phyloP scores from a whole-genome alignment of 768 basidiomycete species.

The Neoboletus brunneissimus region DNA sequence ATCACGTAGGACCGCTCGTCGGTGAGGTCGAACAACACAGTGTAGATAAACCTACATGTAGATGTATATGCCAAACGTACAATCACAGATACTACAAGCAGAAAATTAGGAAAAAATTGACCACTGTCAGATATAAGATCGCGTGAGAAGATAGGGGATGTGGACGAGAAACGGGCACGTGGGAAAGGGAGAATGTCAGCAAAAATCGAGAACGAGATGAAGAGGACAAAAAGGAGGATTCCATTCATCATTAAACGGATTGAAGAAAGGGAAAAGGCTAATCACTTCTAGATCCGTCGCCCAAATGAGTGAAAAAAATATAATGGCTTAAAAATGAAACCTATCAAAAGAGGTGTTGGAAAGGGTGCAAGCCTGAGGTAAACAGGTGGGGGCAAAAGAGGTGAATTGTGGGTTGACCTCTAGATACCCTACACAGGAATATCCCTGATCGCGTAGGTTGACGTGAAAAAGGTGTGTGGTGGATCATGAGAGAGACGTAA shows the following conservation, averaged over 20 bases:
- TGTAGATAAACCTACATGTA: constrained; percentile 3
- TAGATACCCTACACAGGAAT: background rate
- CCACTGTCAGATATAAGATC: background rate
- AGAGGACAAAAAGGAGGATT: background rate
- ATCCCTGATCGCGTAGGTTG: background rate
- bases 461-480: background rate
- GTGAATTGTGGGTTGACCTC: background rate
- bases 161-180: background rate
- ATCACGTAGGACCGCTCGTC: background rate
- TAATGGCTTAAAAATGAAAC: background rate
- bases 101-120: background rate
- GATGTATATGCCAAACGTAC: constrained; percentile 2
- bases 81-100: constrained; percentile 6
- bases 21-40: background rate
- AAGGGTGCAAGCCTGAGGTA: background rate
- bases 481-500: constrained; percentile 7
- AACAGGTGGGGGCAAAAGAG: background rate
- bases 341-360: background rate
- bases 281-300: constrained; percentile 15
- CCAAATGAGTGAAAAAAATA: background rate
- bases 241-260: background rate
- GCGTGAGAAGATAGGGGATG: background rate
- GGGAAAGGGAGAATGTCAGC: background rate
- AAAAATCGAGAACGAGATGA: background rate
- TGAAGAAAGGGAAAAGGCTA: background rate